Percentiles rank a stretch among this genome's conserved stretches.
phyloP scores from a whole-genome alignment of 768 basidiomycete genomes.

The Psilocybe cyanescens region DNA sequence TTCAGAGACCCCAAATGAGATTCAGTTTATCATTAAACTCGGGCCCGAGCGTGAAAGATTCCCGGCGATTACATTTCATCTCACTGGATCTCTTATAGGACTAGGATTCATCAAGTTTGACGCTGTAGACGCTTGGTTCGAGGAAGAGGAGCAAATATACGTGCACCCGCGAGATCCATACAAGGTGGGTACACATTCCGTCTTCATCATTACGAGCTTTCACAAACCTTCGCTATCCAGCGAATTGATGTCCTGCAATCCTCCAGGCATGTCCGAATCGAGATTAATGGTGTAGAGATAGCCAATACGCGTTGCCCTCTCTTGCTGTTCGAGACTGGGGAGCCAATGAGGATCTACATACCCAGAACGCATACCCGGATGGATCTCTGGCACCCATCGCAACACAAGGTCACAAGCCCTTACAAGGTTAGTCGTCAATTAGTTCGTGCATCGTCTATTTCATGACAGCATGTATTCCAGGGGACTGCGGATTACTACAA shows the following conservation, averaged over 20 bases:
- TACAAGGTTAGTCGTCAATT: conserved; percentile 56
- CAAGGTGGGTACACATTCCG: conserved; percentile 45
- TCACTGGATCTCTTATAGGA: conserved; percentile 39
- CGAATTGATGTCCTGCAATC: conserved; percentile 65
- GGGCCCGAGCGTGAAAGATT: conserved; percentile 33
- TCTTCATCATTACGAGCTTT: no score
- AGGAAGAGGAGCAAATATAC: conserved; percentile 67
- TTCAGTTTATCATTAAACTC: conserved; percentile 51
- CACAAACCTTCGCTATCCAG: conserved; percentile 30
- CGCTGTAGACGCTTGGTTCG: conserved; percentile 68
- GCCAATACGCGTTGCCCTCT: conserved; percentile 58
- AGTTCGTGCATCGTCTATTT: not conserved
- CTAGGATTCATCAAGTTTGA: conserved; percentile 53
- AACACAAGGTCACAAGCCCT: conserved; percentile 53
- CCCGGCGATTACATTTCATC: conserved; percentile 33
- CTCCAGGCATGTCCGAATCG: conserved; percentile 62
- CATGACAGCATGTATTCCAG: conserved; percentile 32
- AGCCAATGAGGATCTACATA: conserved; percentile 63
- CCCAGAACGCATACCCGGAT: conserved; percentile 58
- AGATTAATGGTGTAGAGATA: conserved; percentile 62
- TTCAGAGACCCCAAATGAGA: conserved; percentile 30
- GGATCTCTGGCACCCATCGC: conserved; percentile 52
- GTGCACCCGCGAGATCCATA: conserved; percentile 71
- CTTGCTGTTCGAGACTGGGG: conserved; percentile 60
- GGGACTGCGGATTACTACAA: conserved; percentile 64